Percentiles rank a stretch among this genome's conserved stretches.
These are phyloP conservation scores for Cercospora nicotianae DNA, from an alignment of 2,329 filamentous ascomycete species.

Conservation along the genomic window DNA sequence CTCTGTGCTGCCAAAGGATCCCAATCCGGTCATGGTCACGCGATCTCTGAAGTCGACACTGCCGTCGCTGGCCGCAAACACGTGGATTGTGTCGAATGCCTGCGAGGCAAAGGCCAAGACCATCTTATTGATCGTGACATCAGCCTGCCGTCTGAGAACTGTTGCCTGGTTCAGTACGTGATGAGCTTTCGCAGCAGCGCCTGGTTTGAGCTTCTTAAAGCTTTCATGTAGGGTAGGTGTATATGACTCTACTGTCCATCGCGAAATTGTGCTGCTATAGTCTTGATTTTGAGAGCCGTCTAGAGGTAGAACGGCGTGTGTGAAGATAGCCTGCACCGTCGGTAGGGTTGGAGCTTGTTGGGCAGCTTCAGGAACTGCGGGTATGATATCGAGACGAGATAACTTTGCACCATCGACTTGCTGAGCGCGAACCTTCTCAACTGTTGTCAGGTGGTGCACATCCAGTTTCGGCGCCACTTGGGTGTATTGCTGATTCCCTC, in stretches of 20 bases:
- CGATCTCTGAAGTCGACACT: slow-evolving; percentile 78
- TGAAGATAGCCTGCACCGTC: slow-evolving; percentile 72
- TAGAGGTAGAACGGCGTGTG: slow-evolving; percentile 45
- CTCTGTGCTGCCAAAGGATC: slow-evolving; percentile 64
- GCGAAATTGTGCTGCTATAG: slow-evolving; percentile 72
- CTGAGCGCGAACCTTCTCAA: slow-evolving; percentile 32
- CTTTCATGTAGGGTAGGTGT: slow-evolving; percentile 37
- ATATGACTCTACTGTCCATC: slow-evolving; percentile 72
- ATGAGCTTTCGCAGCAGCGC: slow-evolving; percentile 18
- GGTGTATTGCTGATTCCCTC: slow-evolving; percentile 29
- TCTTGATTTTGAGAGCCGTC: slow-evolving; percentile 59
- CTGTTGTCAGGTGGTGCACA: slow-evolving; percentile 32
- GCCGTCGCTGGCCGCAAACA: slow-evolving; percentile 76
- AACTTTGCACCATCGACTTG: slow-evolving; percentile 32
- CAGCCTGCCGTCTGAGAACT: slow-evolving; percentile 63
- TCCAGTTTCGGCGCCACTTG: slow-evolving; percentile 35
- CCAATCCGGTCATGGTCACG: slow-evolving; percentile 63
- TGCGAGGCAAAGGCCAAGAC: slow-evolving; percentile 67
- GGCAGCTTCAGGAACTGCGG: slow-evolving; percentile 58
- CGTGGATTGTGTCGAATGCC: slow-evolving; percentile 69
- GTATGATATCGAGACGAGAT: slow-evolving; percentile 31
- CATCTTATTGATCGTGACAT: slow-evolving; percentile 68
- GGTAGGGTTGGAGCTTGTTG: slow-evolving; percentile 49
- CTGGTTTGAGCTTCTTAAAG: slow-evolving; percentile 40
- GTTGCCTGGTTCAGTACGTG: slow-evolving; percentile 35